Evolutionary conservation across 441 rosid species (phyloP).

Genomic region (Macaranga tanarius): DNA sequence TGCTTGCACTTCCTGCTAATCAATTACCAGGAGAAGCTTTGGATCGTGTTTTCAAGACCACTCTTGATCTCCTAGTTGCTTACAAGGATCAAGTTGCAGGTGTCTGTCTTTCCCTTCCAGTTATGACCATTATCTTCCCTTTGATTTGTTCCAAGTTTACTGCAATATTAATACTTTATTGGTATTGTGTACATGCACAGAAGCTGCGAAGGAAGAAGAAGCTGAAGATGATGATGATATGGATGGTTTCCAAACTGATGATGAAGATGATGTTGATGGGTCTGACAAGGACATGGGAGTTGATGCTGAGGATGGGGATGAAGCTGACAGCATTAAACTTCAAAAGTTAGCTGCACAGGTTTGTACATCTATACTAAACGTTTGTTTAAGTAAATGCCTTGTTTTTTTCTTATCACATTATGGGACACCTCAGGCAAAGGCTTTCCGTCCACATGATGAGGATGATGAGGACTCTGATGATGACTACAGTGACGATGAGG

Average conservation of each 20-base stretch:
- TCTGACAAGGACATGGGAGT: conserved; percentile 81
- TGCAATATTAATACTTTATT: background rate
- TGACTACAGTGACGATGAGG: conserved; percentile 85
- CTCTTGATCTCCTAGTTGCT: conserved; percentile 85
- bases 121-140: background rate
- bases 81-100: conserved; percentile 99
- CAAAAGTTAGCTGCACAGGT: conserved; percentile 90
- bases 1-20: conserved; percentile 72
- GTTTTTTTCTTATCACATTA: conserved; percentile 4
- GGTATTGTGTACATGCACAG: conserved; percentile 31
- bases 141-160: background rate
- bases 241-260: conserved; percentile 91
- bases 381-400: too few relatives aligned
- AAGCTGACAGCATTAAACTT: conserved; percentile 75
- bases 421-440: conserved; percentile 54
- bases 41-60: conserved; percentile 75
- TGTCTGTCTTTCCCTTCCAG: conserved; percentile 23
- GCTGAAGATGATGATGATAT: conserved; percentile 90
- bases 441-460: conserved; percentile 62
- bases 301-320: conserved; percentile 87
- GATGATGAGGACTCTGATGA: conserved; percentile 81
- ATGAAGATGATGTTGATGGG: conserved; percentile 77
- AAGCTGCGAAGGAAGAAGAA: conserved; percentile 82
- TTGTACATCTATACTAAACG: background rate
- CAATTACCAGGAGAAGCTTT: conserved; percentile 82